Percentiles rank a stretch among this genome's conserved stretches.
These are phyloP conservation scores for Lachnellula subtilissima DNA, from an alignment of 2,329 filamentous ascomycete species.

Conservation along the genomic window DNA sequence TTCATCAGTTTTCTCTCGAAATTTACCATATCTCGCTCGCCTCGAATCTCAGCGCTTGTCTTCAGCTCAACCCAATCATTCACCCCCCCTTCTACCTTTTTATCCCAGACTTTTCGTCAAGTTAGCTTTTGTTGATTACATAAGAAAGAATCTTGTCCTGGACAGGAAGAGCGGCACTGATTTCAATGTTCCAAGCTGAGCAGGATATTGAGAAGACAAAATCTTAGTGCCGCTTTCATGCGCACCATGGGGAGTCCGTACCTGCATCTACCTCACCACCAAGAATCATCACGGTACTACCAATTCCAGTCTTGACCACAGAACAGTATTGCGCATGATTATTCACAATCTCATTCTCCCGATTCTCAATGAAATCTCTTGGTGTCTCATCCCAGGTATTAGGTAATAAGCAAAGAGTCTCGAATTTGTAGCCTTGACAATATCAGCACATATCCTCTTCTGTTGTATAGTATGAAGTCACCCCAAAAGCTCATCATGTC, in stretches of 20 bases:
- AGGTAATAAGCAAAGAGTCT: conserved; percentile 74
- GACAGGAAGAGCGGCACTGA: no score
- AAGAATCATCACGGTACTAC: conserved; percentile 67
- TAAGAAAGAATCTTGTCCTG: not conserved
- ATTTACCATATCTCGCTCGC: conserved; percentile 62
- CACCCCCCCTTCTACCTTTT: conserved; percentile 61
- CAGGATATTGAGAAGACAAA: no score
- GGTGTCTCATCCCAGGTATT: conserved; percentile 67
- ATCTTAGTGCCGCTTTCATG: no score
- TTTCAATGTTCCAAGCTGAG: no score
- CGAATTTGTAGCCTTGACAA: conserved; percentile 84
- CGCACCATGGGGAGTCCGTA: conserved; percentile 35
- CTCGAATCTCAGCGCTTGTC: conserved; percentile 69
- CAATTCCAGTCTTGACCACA: conserved; percentile 82
- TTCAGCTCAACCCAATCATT: conserved; percentile 96
- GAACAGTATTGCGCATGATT: conserved; percentile 97
- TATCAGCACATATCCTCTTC: conserved; percentile 1
- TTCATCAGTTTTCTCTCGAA: conserved; percentile 91
- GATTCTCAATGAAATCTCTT: conserved; percentile 72
- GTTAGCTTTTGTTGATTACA: conserved; percentile 28
- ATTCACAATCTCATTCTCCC: conserved; percentile 68
- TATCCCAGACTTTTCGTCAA: conserved; percentile 62
- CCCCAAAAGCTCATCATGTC: conserved; percentile 93
- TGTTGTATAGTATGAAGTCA: conserved; percentile 33
- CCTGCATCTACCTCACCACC: conserved; percentile 92